These are phyloP conservation scores for Aegilops umbellulata DNA, from an alignment of 176 grass and related monocot genomes.

Conservation along the genomic window DNA sequence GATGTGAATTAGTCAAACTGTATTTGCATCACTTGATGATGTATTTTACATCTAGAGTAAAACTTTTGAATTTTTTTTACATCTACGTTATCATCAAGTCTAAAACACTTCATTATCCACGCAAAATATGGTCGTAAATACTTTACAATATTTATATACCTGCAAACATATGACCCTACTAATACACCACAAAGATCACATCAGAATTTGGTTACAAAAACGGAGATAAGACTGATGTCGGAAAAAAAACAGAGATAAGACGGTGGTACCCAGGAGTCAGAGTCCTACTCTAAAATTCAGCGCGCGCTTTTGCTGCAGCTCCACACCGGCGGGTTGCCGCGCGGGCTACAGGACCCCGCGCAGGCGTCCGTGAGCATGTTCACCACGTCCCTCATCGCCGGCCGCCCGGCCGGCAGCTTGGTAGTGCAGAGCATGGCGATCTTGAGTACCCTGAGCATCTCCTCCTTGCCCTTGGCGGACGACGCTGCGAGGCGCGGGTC, in stretches of 20 bases:
- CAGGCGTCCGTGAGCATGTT: constrained; percentile 71
- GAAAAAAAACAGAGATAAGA: background rate
- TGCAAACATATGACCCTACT: background rate
- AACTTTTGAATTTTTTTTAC: too few relatives aligned
- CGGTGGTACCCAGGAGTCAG: background rate
- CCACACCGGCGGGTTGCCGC: constrained; percentile 16
- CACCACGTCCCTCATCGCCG: constrained; percentile 86
- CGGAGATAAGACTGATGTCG: background rate
- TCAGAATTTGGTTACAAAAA: background rate
- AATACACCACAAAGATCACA: constrained; percentile 6
- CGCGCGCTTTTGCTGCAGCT: constrained; percentile 39
- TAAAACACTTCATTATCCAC: background rate
- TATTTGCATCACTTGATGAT: too few relatives aligned
- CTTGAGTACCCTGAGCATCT: constrained; percentile 71
- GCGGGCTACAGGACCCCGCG: constrained; percentile 30
- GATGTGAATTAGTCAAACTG: too few relatives aligned
- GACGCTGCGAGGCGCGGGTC: constrained; percentile 43
- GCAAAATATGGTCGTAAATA: background rate
- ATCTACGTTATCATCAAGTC: too few relatives aligned
- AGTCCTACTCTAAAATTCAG: constrained; percentile 38
- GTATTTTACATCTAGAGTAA: too few relatives aligned
- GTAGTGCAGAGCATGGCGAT: constrained; percentile 70
- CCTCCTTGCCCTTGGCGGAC: constrained; percentile 36
- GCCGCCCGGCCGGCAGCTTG: constrained; percentile 48
- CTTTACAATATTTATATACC: constrained; percentile 22